Base-by-base conservation (phyloP, 2,329 filamentous ascomycete species). In the Sodiomyces alkalinus region DNA sequence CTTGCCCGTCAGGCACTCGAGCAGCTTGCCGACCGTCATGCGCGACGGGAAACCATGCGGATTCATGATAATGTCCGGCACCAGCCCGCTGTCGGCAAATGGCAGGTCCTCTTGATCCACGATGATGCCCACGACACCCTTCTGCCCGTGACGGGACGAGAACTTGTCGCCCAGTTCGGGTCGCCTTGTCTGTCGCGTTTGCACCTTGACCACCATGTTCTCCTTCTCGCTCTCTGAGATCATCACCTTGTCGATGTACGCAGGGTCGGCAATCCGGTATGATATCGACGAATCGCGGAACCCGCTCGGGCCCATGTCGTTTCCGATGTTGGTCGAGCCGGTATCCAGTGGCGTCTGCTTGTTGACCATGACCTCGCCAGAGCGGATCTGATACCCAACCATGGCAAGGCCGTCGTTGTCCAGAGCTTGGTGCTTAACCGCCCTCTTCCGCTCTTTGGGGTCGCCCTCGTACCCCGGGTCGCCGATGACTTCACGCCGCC, bases 51-150 rank as follows among this genome's bases (percentile, higher is more conserved):
- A 98, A 74, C 90, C 90, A 58, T 98, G 90, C 1, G 92, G 90
- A 61, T 98, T 98, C 90, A 98, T 98, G 70, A 98, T 98, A 41
- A 98, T 94, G 53, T 98, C 90, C 0, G 90, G 90, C n/a, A 75
- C 78, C 40, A 98, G 72, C 3, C 90, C 92, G 29, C 68, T 62
- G 53, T 98, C 90, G 19, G 80, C 80, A 58, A 98, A 98, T 0
- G 90, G 90, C 74, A 98, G 80, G 48, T 98, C 90, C 47, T 90
- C 85, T 55, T 96, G 87, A 37, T 93, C 81, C 12, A 87, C 85
- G 33, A 98, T 94, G 42, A 96, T 87, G 32, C 90, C 90, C 2
- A 92, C 85, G 13, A 96, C 90, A 59, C 90, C 90, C 53, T 98
- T 98, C 47, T 98, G 90, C 13, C 90, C 90, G 66, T 98, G 90